Evolutionary conservation across 1,284 basidiomycete species (phyloP), one percentile per base, ranked within the genome.

Genomic region (Tetrapyrgos nigripes): DNA sequence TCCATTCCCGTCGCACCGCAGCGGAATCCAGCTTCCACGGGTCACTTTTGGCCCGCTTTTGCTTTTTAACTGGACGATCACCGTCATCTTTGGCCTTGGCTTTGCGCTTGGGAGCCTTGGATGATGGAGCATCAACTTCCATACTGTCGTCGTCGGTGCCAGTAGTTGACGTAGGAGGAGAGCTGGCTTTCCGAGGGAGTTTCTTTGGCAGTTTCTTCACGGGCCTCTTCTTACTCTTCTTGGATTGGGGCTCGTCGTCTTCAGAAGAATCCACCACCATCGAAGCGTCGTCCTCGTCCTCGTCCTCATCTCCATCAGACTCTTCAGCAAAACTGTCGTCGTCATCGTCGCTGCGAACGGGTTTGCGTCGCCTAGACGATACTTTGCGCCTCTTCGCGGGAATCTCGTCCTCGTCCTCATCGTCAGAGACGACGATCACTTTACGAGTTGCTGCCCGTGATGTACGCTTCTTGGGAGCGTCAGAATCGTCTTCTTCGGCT

Each of bases 11-110:
- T 66, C 83, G 80, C 3, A 93, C 92, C 0, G 78, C 73, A 6
- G 79, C 74, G 3, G 84, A 84, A 35, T 81, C 80, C 4, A 97
- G 84, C 60, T 87, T 87, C 94, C 94, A 96, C 3, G 91, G 92
- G 67, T 95, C 93, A 27, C 77, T 83, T 50, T 88, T 84, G 43
- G 87, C 82, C 33, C 90, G 83, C 47, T 87, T 89, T 66, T 83
- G 80, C 70, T 85, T 86, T 70, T 89, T 89, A 35, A 77, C 76
- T 0, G 86, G 83, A 49, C 78, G 78, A 9, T 80, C 79, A 51
- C 79, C 78, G 51, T 77, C 72, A 17, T 73, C 73, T 10, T 74
- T 51, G 14, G 70, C 77, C 69, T 86, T 88, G 53, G 79, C 76
- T 69, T 85, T 88, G 31, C 31, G 31, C 53, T 78, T 76, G 11